Percentiles rank a stretch among this genome's conserved stretches.
These are phyloP conservation scores for Peterozyma xylosa DNA, from an alignment of 805 yeast species.

Conservation along the genomic window DNA sequence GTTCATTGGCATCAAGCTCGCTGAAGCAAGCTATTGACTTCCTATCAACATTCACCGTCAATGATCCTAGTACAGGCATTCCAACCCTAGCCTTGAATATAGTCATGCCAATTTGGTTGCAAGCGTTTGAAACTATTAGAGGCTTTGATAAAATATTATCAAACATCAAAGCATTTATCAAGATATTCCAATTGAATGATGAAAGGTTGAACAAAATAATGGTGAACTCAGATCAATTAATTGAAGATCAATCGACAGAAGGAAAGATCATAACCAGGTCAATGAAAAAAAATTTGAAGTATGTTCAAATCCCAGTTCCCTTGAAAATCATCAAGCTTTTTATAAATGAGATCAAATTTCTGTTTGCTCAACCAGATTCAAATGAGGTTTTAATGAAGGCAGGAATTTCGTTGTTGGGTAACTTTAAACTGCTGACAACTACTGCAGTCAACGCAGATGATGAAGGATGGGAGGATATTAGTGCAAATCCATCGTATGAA, in stretches of 20 bases:
- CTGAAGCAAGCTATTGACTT: constrained; percentile 59
- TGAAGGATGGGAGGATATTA: constrained; percentile 74
- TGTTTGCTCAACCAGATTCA: constrained; percentile 42
- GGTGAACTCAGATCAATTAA: constrained; percentile 72
- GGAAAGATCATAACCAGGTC: constrained; percentile 72
- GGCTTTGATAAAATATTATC: constrained; percentile 69
- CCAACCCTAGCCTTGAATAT: constrained; percentile 36
- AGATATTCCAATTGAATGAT: constrained; percentile 55
- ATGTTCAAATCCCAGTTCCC: constrained; percentile 59
- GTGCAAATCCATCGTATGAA: constrained; percentile 57
- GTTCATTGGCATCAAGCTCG: constrained; percentile 57
- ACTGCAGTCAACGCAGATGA: constrained; percentile 35
- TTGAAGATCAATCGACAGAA: constrained; percentile 36
- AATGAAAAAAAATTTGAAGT: constrained; percentile 59
- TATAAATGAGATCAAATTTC: constrained; percentile 61
- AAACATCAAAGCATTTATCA: constrained; percentile 64
- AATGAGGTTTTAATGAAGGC: constrained; percentile 12
- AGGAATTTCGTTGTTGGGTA: constrained; percentile 6
- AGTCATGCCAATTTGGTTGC: constrained; percentile 76
- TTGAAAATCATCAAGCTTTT: constrained; percentile 68
- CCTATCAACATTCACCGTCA: constrained; percentile 32
- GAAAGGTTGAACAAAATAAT: constrained; percentile 36
- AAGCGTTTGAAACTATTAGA: constrained; percentile 69
- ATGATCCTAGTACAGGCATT: constrained; percentile 9
- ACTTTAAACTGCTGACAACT: constrained; percentile 19